Base-by-base conservation (phyloP, 148 eudicot genomes). In the Oxyria digyna region DNA sequence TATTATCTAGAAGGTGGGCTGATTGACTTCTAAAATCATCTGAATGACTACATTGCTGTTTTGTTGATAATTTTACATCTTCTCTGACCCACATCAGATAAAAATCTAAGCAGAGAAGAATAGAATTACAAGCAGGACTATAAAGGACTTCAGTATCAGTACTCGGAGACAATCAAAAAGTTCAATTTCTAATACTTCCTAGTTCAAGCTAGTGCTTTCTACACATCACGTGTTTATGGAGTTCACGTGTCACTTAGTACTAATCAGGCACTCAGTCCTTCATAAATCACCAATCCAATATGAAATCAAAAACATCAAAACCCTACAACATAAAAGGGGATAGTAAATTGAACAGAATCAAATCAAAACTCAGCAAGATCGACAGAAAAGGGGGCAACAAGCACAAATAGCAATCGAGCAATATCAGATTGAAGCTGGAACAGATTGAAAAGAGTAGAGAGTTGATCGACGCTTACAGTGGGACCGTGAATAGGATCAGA, bases 401-500 rank as follows among this genome's bases (percentile, higher is more conserved):
- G n/a, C n/a, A n/a, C 20, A 52, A 72, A 6, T 42, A 26, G 37
- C 46, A 20, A 72, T 27, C 27, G n/a, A 41, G 5, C 20, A 17
- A 38, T 4, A 46, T 46, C 23, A 21, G 1, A 50, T 24, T 40
- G 20, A 37, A 7, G n/a, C 24, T 13, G 4, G 4, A 1, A 40
- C 13, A 46, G 1, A 69, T 18, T 11, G 23, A 8, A 46, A 8
- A 62, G n/a, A 62, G 71, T 46, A 27, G 11, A 12, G 62, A 7
- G 21, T 49, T 27, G 3, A 45, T 4, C 49, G 50, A 63, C 48
- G 33, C 26, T 33, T 89, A 89, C 96, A 72, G 73, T 71, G 24
- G 92, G 90, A 46, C 97, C 96, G 63, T 91, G 74, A 52, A 88
- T 78, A 31, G 87, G 92, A 79, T 91, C 97, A 37, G 77, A 69